Percentiles rank a stretch among this genome's conserved stretches.
Conservation (phyloP, 768 basidiomycete genomes). For the Leccinum sublutescens region DNA sequence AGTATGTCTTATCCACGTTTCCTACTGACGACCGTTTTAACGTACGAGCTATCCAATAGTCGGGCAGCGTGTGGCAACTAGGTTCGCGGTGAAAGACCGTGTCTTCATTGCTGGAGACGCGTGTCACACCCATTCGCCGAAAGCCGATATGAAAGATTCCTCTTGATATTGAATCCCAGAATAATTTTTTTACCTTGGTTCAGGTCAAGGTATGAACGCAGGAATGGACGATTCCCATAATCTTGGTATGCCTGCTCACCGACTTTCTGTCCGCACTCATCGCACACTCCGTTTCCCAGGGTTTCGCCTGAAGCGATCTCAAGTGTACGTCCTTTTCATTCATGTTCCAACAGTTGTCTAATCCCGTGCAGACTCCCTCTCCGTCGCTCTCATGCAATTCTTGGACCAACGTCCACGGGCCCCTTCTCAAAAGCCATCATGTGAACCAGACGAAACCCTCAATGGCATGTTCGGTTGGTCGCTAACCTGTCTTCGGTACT, state of each 20-base stretch:
- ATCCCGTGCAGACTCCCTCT: too few species aligned
- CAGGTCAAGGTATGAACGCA: conserved; percentile 74
- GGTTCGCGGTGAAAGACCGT: conserved; percentile 57
- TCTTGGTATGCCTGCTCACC: conserved; percentile 40
- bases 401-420: too few species aligned
- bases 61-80: conserved; percentile 71
- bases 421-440: too few species aligned
- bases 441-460: too few species aligned
- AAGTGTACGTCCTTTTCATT: too few species aligned
- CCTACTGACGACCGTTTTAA: background rate
- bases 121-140: conserved; percentile 67
- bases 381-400: too few species aligned
- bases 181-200: background rate
- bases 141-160: conserved; percentile 44
- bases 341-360: too few species aligned
- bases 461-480: too few species aligned
- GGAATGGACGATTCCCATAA: conserved; percentile 77
- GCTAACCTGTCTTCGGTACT: too few species aligned
- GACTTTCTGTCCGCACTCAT: too few species aligned
- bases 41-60: conserved; percentile 37
- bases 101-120: conserved; percentile 80
- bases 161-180: background rate
- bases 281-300: too few species aligned
- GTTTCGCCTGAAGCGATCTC: too few species aligned
- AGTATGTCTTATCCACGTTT: conserved; percentile 38